phyloP scores from a whole-genome alignment of 441 rosid species.

The Hura crepitans region DNA sequence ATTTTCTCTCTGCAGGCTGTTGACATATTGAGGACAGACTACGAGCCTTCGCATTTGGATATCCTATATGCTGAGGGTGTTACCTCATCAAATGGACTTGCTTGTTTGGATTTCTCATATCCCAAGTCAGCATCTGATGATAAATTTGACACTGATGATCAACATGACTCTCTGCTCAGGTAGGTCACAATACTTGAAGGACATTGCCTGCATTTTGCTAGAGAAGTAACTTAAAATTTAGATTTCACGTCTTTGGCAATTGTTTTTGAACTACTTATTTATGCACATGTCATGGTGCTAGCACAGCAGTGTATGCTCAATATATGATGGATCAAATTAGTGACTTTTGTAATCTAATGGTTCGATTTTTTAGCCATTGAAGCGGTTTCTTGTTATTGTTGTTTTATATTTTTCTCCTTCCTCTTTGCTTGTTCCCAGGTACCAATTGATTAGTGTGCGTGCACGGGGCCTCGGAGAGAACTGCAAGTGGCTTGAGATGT shows the following conservation, averaged over 20 bases:
- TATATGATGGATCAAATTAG: not conserved
- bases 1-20: slow-evolving; percentile 48
- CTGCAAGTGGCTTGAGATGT: slow-evolving; percentile 98
- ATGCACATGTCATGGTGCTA: not conserved
- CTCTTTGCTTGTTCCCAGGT: slow-evolving; percentile 41
- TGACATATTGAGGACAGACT: slow-evolving; percentile 69
- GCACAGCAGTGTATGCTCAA: not conserved
- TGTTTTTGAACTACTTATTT: not conserved
- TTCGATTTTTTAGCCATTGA: not conserved
- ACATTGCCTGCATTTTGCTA: slow-evolving; percentile 3
- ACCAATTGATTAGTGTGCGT: slow-evolving; percentile 84
- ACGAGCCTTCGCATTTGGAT: slow-evolving; percentile 90
- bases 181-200: slow-evolving; percentile 26
- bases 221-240: not conserved
- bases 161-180: slow-evolving; percentile 70
- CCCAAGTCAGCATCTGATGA: slow-evolving; percentile 62
- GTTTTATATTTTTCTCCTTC: not conserved
- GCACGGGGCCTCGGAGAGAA: slow-evolving; percentile 85
- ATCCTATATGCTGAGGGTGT: slow-evolving; percentile 93
- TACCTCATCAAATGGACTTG: slow-evolving; percentile 92
- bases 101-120: slow-evolving; percentile 82
- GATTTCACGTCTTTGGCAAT: not conserved
- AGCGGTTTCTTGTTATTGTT: not conserved
- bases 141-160: slow-evolving; percentile 58
- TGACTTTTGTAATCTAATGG: no score